Conservation (phyloP, 2,329 filamentous ascomycete species). For the Diatrype stigma region DNA sequence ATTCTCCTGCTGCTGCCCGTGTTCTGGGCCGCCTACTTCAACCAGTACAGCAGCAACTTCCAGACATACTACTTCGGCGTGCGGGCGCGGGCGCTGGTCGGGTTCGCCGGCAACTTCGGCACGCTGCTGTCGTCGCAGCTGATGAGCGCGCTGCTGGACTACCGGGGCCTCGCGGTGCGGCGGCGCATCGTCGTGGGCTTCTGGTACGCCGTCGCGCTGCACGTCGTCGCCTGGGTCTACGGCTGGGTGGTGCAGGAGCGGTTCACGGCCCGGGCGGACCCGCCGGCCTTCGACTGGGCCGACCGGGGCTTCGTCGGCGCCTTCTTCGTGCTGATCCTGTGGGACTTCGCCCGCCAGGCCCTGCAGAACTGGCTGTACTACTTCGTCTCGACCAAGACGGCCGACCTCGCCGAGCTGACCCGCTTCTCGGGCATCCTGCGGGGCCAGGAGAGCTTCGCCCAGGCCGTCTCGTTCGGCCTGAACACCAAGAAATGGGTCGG, state of each 20-base stretch:
- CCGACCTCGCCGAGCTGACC: slow-evolving; percentile 50
- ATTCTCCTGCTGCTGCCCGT: slow-evolving; percentile 68
- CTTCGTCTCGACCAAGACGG: slow-evolving; percentile 49
- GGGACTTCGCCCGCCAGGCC: slow-evolving; percentile 48
- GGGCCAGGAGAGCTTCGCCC: slow-evolving; percentile 37
- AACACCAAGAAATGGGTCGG: slow-evolving; percentile 35
- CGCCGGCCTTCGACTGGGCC: slow-evolving; percentile 60
- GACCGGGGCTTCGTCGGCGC: slow-evolving; percentile 60
- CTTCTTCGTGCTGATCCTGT: slow-evolving; percentile 64
- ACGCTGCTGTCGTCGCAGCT: slow-evolving; percentile 63
- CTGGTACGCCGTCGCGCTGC: slow-evolving; percentile 40
- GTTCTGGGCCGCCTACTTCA: slow-evolving; percentile 62
- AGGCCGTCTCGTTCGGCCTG: slow-evolving; percentile 35
- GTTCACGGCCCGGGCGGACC: slow-evolving; percentile 44
- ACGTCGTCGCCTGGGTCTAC: slow-evolving; percentile 47
- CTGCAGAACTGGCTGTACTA: slow-evolving; percentile 56
- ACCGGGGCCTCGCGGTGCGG: slow-evolving; percentile 23
- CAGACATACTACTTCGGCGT: slow-evolving; percentile 65
- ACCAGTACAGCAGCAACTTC: slow-evolving; percentile 42
- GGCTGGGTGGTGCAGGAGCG: slow-evolving; percentile 50
- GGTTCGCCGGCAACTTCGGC: slow-evolving; percentile 64
- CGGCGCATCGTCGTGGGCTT: slow-evolving; percentile 40
- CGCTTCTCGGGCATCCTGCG: slow-evolving; percentile 35
- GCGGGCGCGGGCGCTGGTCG: slow-evolving; percentile 63
- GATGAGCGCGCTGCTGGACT: slow-evolving; percentile 21